Conservation (phyloP, 331 rosid species). For the Rhamnella rubrinervis region DNA sequence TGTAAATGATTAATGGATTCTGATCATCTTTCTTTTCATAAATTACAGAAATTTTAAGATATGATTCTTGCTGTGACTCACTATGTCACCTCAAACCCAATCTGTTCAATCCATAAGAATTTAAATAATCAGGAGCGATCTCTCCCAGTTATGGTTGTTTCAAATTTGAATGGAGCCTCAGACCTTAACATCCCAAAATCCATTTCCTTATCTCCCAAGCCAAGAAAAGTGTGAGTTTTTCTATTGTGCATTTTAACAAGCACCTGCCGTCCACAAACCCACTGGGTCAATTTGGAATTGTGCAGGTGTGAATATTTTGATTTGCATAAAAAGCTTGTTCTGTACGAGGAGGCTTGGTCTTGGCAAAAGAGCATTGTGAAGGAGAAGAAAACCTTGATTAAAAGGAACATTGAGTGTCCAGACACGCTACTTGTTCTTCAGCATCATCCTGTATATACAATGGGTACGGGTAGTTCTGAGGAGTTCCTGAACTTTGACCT, state of each 20-base stretch:
- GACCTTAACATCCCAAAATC: constrained; percentile 14
- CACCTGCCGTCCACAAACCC: constrained; percentile 11
- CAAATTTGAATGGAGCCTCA: constrained; percentile 17
- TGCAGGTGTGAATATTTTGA: constrained; percentile 74
- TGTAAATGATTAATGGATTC: not conserved
- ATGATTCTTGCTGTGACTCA: constrained; percentile 27
- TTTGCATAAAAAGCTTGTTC: constrained; percentile 53
- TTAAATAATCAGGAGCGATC: not conserved
- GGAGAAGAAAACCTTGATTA: constrained; percentile 52
- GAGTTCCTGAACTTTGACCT: constrained; percentile 57
- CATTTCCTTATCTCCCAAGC: not conserved
- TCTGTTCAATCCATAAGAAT: constrained; percentile 8
- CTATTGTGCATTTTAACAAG: constrained; percentile 14
- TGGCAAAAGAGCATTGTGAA: constrained; percentile 66
- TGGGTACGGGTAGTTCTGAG: constrained; percentile 61
- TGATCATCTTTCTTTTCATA: not conserved
- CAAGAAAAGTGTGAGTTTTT: constrained; percentile 37
- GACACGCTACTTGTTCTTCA: constrained; percentile 64
- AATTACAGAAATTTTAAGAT: not conserved
- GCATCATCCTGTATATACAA: constrained; percentile 64
- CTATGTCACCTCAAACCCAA: constrained; percentile 17
- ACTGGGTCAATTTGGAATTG: not conserved
- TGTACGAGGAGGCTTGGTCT: constrained; percentile 61
- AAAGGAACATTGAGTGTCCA: constrained; percentile 39
- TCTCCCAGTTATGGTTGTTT: not conserved